A percentile compares a stretch with the other conserved stretches of the same genome.
These are phyloP conservation scores for Cyberlindnera maclurae DNA, from an alignment of 805 yeast genomes.

Conservation along the genomic window DNA sequence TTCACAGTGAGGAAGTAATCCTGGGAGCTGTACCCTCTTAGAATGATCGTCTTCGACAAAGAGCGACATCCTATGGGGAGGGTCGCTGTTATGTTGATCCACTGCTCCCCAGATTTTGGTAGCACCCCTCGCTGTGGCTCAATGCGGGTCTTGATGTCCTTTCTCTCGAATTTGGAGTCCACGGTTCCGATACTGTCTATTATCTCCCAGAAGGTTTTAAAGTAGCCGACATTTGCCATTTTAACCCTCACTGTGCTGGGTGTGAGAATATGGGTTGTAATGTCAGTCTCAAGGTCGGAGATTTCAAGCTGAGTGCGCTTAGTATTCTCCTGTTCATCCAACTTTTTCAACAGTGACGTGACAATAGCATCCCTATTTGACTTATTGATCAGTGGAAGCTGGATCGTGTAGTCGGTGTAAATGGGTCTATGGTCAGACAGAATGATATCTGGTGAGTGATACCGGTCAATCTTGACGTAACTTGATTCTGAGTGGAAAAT, in stretches of 20 bases:
- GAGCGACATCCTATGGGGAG: constrained; percentile 23
- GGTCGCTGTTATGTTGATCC: constrained; percentile 18
- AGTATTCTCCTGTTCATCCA: constrained; percentile 35
- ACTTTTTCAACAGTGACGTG: constrained; percentile 30
- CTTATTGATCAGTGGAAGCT: constrained; percentile 30
- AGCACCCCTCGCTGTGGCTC: constrained; percentile 26
- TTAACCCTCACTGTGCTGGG: constrained; percentile 21
- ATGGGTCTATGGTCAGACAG: constrained; percentile 57
- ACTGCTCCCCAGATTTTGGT: constrained; percentile 22
- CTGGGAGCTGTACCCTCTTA: constrained; percentile 24
- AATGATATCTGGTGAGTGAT: constrained; percentile 18
- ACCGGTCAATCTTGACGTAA: constrained; percentile 22
- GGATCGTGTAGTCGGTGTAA: constrained; percentile 27
- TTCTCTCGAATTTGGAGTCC: constrained; percentile 15
- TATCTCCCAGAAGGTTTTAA: constrained; percentile 32
- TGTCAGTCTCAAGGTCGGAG: constrained; percentile 26
- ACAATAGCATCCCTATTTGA: constrained; percentile 29
- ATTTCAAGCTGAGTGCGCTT: constrained; percentile 35
- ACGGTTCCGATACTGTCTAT: constrained; percentile 25
- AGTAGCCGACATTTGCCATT: constrained; percentile 31
- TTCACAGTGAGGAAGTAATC: constrained; percentile 27
- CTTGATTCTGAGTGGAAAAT: constrained; percentile 33
- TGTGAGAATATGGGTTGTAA: constrained; percentile 20
- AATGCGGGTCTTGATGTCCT: constrained; percentile 13
- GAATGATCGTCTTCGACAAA: constrained; percentile 19